Evolutionary conservation across 2,329 filamentous ascomycete species (phyloP).

Genomic region (Fusarium bulbicola): DNA sequence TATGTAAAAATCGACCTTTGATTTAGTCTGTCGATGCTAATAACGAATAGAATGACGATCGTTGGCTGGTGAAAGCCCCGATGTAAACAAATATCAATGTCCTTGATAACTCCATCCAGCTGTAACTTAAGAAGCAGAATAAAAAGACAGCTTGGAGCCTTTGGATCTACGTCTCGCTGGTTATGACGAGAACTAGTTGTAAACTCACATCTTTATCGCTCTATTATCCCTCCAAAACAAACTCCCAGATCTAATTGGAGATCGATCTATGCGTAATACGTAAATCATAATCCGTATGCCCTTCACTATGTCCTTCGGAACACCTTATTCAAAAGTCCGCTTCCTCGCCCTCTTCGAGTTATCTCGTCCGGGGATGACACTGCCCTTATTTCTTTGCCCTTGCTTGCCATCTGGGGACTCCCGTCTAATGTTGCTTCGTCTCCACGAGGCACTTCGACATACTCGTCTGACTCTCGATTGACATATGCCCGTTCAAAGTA

Average conservation of each 20-base stretch:
- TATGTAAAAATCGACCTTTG: not conserved
- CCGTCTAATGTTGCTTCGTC: slow-evolving; percentile 37
- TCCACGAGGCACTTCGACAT: slow-evolving; percentile 46
- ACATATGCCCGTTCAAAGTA: slow-evolving; percentile 41
- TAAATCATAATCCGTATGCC: slow-evolving; percentile 3
- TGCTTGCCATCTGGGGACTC: slow-evolving; percentile 26
- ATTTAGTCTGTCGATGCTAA: not conserved
- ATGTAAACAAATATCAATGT: not conserved
- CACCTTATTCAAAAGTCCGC: slow-evolving; percentile 49
- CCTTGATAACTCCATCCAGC: too few species aligned
- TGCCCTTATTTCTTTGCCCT: slow-evolving; percentile 34
- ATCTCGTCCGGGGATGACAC: slow-evolving; percentile 28
- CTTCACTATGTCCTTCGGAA: slow-evolving; percentile 43
- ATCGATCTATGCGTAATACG: not conserved
- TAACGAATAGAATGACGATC: not conserved
- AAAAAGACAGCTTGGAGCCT: not conserved
- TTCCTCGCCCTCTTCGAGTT: slow-evolving; percentile 42
- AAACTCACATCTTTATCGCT: not conserved
- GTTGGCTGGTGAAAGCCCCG: not conserved
- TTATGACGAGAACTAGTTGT: not conserved
- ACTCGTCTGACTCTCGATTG: slow-evolving; percentile 46
- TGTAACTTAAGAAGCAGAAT: not conserved
- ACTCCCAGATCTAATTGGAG: not conserved
- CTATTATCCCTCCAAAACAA: not conserved
- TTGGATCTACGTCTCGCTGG: not conserved